Evolutionary conservation across 78 protist genomes (phyloP).

Genomic region (Tieghemostelium lacteum): DNA sequence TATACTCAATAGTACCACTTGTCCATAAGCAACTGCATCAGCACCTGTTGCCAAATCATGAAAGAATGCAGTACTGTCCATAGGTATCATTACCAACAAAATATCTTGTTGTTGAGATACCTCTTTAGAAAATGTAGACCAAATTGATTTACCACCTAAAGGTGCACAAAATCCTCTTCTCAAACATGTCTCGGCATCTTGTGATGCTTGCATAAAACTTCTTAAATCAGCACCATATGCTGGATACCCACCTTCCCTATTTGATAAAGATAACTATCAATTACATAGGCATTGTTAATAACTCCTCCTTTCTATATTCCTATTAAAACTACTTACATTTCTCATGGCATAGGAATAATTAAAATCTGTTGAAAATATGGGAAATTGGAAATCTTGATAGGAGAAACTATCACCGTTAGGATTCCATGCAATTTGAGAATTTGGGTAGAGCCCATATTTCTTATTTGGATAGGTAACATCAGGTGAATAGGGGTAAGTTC

Average conservation of each 20-base stretch:
- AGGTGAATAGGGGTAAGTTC: slow-evolving; percentile 49
- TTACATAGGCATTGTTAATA: neutral
- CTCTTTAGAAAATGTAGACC: slow-evolving; percentile 51
- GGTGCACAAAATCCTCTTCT: slow-evolving; percentile 70
- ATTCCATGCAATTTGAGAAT: slow-evolving; percentile 19
- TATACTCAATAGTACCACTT: neutral
- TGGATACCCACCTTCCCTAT: slow-evolving; percentile 41
- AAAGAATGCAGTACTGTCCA: slow-evolving; percentile 75
- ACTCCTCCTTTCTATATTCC: neutral
- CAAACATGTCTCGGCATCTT: slow-evolving; percentile 35
- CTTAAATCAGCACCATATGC: slow-evolving; percentile 46
- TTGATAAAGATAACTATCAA: neutral
- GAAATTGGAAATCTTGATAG: neutral
- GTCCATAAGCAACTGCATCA: slow-evolving; percentile 20
- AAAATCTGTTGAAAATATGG: slow-evolving; percentile 20
- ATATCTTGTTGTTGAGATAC: slow-evolving; percentile 1
- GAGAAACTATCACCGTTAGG: slow-evolving; percentile 33
- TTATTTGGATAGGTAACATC: slow-evolving; percentile 29
- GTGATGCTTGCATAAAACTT: slow-evolving; percentile 55
- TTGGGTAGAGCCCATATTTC: slow-evolving; percentile 45
- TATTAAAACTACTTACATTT: neutral
- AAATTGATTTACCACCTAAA: slow-evolving; percentile 57
- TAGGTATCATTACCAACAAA: slow-evolving; percentile 40
- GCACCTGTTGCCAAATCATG: slow-evolving; percentile 68
- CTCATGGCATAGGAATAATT: neutral